A percentile compares a stretch with the other conserved stretches of the same genome.
Conservation (phyloP, 2,329 filamentous ascomycete species). For the Aspergillus arachidicola region DNA sequence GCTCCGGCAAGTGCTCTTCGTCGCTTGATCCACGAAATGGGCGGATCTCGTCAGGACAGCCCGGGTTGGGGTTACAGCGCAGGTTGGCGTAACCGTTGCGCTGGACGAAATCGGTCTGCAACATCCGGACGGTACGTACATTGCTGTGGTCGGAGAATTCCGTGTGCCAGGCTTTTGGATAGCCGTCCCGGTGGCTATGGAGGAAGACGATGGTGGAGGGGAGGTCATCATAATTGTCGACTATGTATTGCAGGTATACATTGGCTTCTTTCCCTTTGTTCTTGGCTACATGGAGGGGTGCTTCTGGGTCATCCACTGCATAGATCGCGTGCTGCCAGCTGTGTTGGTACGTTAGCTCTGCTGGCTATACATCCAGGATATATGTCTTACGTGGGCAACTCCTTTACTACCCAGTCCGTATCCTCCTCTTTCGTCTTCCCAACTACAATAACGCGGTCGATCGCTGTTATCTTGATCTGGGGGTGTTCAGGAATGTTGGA, state of each 20-base stretch:
- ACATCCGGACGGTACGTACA: constrained; percentile 50
- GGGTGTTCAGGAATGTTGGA: background rate
- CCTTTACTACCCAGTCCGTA: constrained; percentile 45
- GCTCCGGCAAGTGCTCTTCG: constrained; percentile 24
- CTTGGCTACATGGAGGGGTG: constrained; percentile 22
- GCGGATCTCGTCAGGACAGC: constrained; percentile 37
- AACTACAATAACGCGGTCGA: constrained; percentile 36
- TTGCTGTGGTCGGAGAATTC: constrained; percentile 58
- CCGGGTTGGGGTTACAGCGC: constrained; percentile 49
- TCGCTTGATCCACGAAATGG: constrained; percentile 25
- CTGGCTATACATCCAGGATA: background rate
- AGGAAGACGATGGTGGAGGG: constrained; percentile 58
- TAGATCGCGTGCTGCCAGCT: constrained; percentile 51
- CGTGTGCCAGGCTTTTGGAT: constrained; percentile 54
- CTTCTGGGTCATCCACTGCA: constrained; percentile 38
- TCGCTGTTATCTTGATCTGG: constrained; percentile 16
- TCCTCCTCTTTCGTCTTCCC: constrained; percentile 46
- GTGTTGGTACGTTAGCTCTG: background rate
- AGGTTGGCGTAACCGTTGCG: constrained; percentile 61
- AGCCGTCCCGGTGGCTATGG: constrained; percentile 55
- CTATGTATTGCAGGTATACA: constrained; percentile 49
- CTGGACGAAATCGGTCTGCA: constrained; percentile 54
- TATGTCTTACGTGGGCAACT: constrained; percentile 45
- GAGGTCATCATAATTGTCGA: constrained; percentile 49
- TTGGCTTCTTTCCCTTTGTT: constrained; percentile 50